These are phyloP conservation scores for Trametes elegans DNA, from an alignment of 768 basidiomycete species.

Conservation along the genomic window DNA sequence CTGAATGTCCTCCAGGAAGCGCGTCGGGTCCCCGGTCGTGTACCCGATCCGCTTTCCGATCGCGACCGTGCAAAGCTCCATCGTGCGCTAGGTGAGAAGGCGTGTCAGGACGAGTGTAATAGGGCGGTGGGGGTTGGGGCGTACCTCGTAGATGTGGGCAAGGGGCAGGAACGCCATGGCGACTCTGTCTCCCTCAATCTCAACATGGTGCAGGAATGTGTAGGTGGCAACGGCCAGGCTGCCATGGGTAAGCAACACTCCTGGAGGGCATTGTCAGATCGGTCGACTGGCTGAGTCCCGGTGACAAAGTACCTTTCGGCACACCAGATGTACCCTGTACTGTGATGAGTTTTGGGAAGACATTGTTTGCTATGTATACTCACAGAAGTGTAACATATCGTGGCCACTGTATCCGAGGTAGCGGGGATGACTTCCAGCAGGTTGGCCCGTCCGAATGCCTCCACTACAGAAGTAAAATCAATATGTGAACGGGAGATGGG, in stretches of 20 bases:
- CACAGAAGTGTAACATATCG: conserved; percentile 95
- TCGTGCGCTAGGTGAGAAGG: conserved; percentile 41
- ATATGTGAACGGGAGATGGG: background rate
- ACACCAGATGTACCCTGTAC: conserved; percentile 76
- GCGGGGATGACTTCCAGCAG: conserved; percentile 58
- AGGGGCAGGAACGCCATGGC: conserved; percentile 16
- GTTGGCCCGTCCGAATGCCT: conserved; percentile 66
- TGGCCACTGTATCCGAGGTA: conserved; percentile 62
- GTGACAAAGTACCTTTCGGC: conserved; percentile 92
- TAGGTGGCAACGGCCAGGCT: conserved; percentile 57
- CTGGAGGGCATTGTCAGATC: conserved; percentile 32
- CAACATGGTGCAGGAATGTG: conserved; percentile 56
- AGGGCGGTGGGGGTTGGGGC: background rate
- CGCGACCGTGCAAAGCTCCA: conserved; percentile 54
- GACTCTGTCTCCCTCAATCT: conserved; percentile 33
- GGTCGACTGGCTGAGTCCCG: too few species aligned
- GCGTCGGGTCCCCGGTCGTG: conserved; percentile 82
- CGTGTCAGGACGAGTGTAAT: background rate
- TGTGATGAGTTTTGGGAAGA: conserved; percentile 81
- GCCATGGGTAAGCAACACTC: conserved; percentile 72
- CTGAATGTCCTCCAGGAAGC: conserved; percentile 88
- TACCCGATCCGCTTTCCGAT: conserved; percentile 77
- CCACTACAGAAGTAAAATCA: conserved; percentile 46
- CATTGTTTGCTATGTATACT: conserved; percentile 74
- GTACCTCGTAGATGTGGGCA: conserved; percentile 15